Conservation (phyloP, 2,329 filamentous ascomycete species). For the Pyrenophora graminea region DNA sequence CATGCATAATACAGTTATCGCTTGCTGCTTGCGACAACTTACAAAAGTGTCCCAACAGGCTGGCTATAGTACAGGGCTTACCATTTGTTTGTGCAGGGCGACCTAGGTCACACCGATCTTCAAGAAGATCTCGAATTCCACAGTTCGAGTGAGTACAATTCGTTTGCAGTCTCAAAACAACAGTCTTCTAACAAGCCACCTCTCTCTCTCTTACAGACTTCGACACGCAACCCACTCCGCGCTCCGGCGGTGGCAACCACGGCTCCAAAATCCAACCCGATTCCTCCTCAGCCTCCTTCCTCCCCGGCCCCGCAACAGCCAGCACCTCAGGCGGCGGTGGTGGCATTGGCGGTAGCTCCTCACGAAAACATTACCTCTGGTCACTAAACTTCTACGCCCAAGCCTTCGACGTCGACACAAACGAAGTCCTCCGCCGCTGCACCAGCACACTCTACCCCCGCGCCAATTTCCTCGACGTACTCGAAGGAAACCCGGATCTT, state of each 20-base stretch:
- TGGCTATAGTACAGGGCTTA: background rate
- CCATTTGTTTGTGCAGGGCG: conserved; percentile 64
- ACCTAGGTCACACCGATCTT: conserved; percentile 96
- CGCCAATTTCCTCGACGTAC: conserved; percentile 92
- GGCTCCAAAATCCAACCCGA: conserved; percentile 51
- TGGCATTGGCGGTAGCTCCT: conserved; percentile 25
- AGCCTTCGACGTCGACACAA: conserved; percentile 98
- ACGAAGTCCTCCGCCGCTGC: conserved; percentile 83
- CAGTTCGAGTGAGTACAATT: conserved; percentile 66
- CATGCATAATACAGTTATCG: background rate
- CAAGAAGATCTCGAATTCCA: conserved; percentile 99
- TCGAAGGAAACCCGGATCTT: conserved; percentile 94
- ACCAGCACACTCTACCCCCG: conserved; percentile 87
- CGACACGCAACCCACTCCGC: conserved; percentile 57
- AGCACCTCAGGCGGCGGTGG: conserved; percentile 16
- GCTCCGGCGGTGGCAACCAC: conserved; percentile 45
- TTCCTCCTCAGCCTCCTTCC: conserved; percentile 44
- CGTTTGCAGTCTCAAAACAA: too few species aligned
- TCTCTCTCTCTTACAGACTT: conserved; percentile 59
- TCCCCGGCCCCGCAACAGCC: conserved; percentile 34
- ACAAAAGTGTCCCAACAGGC: too few species aligned
- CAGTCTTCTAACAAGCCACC: background rate
- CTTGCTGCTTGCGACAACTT: background rate
- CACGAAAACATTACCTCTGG: conserved; percentile 85
- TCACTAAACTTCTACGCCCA: conserved; percentile 90